Evolutionary conservation across 768 basidiomycete species (phyloP).

Genomic region (Lactifluus subvellereus): DNA sequence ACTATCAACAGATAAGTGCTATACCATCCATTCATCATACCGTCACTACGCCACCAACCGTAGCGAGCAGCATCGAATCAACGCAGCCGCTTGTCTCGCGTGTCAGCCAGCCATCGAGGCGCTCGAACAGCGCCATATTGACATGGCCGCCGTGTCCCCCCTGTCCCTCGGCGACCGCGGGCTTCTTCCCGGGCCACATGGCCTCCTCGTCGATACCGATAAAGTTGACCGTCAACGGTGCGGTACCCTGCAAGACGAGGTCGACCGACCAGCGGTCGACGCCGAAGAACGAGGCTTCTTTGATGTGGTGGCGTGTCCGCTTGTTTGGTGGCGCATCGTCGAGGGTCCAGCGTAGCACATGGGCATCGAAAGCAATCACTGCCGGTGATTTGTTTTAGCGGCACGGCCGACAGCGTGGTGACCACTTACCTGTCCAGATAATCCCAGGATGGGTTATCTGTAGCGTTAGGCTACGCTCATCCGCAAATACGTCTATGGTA

Average conservation of each 20-base stretch:
- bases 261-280: constrained; percentile 67
- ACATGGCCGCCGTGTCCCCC: constrained; percentile 40
- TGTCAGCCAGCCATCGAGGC: constrained; percentile 71
- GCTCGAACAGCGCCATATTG: constrained; percentile 64
- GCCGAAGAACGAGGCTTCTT: constrained; percentile 85
- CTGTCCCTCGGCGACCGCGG: constrained; percentile 37
- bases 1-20: not conserved
- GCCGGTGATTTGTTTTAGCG: constrained; percentile 4
- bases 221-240: constrained; percentile 50
- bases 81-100: constrained; percentile 55
- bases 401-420: not conserved
- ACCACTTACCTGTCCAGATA: constrained; percentile 71
- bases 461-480: constrained; percentile 66
- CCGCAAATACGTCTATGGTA: constrained; percentile 45
- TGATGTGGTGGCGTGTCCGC: constrained; percentile 78
- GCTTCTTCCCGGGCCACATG: constrained; percentile 71
- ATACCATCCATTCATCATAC: constrained; percentile 30
- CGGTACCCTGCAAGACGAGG: constrained; percentile 49
- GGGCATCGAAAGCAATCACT: constrained; percentile 89
- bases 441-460: constrained; percentile 69
- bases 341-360: constrained; percentile 80
- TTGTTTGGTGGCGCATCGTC: constrained; percentile 75
- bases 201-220: constrained; percentile 77
- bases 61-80: constrained; percentile 64
- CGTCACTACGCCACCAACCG: constrained; percentile 54